Base-by-base conservation (phyloP, 2,329 filamentous ascomycete genomes). In the Rhytidhysteron rufulum region DNA sequence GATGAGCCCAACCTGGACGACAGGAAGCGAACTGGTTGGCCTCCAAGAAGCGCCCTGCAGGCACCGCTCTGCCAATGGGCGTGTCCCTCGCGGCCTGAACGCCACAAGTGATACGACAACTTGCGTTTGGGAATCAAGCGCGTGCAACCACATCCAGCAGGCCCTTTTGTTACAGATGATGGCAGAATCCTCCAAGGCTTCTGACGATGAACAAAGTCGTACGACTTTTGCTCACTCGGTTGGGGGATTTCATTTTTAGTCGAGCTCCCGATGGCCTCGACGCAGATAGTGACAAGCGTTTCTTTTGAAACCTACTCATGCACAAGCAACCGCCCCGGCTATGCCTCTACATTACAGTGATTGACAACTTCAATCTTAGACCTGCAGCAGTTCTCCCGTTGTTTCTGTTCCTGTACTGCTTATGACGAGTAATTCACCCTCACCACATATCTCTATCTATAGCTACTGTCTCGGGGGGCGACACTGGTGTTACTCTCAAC, bases 51-150 rank as follows among this genome's bases (percentile, higher is more conserved):
- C 24, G 24, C 24, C 13, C 13, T 27, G 24, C 24, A 27, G 24
- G 13, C 24, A 21, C n/a, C 19, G 15, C 13, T 17, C 30, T 9
- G 33, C 40, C 20, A 18, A 30, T 31, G 13, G 18, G 39, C 31
- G 15, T 37, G 22, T 31, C 8, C 10, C 21, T 11, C 8, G 24
- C 7, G 13, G 24, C 24, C 8, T 13, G 24, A 27, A 27, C 24
- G 37, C 36, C 37, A 47, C 40, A 39, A 18, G 31, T 39, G 45
- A 40, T 44, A 45, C 44, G 48, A 53, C 50, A 41, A 35, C 42
- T 37, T 19, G 37, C 38, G 49, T 54, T 50, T 52, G 34, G 41
- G 31, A n/a, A 8, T 33, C 30, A 33, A 30, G 9, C 42, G 19
- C 40, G 46, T 46, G 40, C 41, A 31, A 42, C 44, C 40, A 38